These are phyloP conservation scores for Croton setiger DNA, from an alignment of 441 rosid genomes.

Conservation along the genomic window DNA sequence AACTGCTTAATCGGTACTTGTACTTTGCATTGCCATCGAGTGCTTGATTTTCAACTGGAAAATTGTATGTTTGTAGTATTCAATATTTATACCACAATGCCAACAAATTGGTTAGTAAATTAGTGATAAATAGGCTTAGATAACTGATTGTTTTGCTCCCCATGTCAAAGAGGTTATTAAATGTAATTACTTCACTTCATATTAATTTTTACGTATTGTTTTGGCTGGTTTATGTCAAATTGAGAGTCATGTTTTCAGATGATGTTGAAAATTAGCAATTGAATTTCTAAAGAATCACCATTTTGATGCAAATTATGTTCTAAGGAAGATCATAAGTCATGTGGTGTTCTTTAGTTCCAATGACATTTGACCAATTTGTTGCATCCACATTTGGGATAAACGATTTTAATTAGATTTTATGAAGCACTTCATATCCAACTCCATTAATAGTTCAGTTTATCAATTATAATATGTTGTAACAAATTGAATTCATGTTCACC, in stretches of 20 bases:
- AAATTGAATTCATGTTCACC: neutral
- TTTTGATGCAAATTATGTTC: neutral
- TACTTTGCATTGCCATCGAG: neutral
- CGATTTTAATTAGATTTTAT: neutral
- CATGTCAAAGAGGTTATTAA: neutral
- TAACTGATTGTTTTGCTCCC: neutral
- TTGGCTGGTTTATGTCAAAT: neutral
- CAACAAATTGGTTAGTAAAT: neutral
- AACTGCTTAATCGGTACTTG: slow-evolving; percentile 60
- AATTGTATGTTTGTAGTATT: neutral
- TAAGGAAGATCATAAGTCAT: neutral
- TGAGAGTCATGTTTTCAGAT: neutral
- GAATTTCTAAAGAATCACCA: neutral
- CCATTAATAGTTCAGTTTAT: neutral
- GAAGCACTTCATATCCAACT: neutral
- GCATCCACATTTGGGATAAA: neutral
- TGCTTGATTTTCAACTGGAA: neutral
- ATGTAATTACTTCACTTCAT: neutral
- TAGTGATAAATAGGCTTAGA: neutral
- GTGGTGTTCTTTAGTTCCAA: neutral
- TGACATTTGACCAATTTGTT: neutral
- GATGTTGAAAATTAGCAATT: neutral
- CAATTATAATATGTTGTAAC: neutral
- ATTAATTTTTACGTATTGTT: neutral
- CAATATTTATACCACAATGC: neutral